Base-by-base conservation (phyloP, 1,284 basidiomycete species). In the Puccinia hordei region DNA sequence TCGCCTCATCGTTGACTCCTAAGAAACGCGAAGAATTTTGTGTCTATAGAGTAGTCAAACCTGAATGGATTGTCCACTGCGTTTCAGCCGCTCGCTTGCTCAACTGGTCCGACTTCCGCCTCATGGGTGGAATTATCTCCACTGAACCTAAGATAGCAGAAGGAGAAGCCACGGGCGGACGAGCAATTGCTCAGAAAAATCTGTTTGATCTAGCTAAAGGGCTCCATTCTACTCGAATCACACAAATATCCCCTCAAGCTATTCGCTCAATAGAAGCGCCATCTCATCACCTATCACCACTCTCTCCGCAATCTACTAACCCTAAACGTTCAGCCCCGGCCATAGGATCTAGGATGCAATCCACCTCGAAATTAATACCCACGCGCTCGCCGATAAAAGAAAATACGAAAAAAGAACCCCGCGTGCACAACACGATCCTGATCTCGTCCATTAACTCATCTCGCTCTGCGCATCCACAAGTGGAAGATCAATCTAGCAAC, bases 1-100 rank as follows among this genome's bases (percentile, higher is more conserved):
- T 99, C 78, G 95, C 96, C 0, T 92, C 91, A 80, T 91, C 92
- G 33, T 88, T 99, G 46, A 98, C 96, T 0, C 91, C 94, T 0
- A 90, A 91, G 74, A 98, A 98, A 86, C 89, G 93, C 66, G 89
- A 90, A 66, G 94, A 97, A 83, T 97, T 95, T 86, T 89, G 91
- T 84, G 86, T 91, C 73, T 92, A 96, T 90, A 95, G 93, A 84
- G 91, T 98, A 15, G 94, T 93, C 41, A 88, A 88, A 49, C 94
- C 94, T 0, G 91, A 91, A 81, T 99, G 95, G 94, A 88, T 99
- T 10, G 87, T 91, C 12, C 90, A 94, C 41, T 94, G 92, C 82
- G 89, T 89, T 38, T 87, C 90, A 80, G 88, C 88, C 10, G 90
- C 90, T 0, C 85, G 86, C 12, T 87, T 95, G n/a, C 88, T 94